Conservation (phyloP, 768 basidiomycete species). For the Hortiboletus flavorubellus region DNA sequence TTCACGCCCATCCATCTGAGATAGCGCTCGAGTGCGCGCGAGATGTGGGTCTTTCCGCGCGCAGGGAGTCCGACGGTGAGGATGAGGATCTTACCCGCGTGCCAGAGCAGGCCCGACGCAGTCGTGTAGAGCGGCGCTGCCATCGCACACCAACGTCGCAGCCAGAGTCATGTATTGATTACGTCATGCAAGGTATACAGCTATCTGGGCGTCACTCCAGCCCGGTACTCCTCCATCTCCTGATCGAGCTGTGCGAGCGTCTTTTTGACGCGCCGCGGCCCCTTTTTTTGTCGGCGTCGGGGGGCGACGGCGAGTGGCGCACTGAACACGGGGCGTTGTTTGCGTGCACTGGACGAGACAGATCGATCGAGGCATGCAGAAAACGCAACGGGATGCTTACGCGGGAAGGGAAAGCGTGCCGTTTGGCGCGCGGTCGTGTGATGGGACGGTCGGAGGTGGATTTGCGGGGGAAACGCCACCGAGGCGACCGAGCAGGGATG, state of each 20-base stretch:
- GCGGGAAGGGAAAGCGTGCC: not conserved
- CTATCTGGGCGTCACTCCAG: slow-evolving; percentile 28
- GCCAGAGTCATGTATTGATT: slow-evolving; percentile 11
- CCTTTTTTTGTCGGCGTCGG: slow-evolving; percentile 59
- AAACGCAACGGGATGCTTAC: slow-evolving; percentile 8
- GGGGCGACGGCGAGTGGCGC: slow-evolving; percentile 29
- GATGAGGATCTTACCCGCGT: slow-evolving; percentile 94
- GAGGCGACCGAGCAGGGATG: slow-evolving; percentile 40
- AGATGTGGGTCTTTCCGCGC: slow-evolving; percentile 95
- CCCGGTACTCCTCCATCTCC: slow-evolving; percentile 80
- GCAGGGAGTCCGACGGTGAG: slow-evolving; percentile 92
- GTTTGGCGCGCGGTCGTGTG: slow-evolving; percentile 19
- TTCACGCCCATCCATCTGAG: slow-evolving; percentile 98
- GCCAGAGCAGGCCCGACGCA: slow-evolving; percentile 79
- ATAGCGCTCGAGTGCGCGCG: slow-evolving; percentile 93
- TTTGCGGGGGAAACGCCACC: slow-evolving; percentile 15
- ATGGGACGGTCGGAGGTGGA: not conserved
- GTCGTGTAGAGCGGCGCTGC: slow-evolving; percentile 96
- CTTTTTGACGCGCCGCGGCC: slow-evolving; percentile 72
- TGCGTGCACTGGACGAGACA: slow-evolving; percentile 18
- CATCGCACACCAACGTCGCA: slow-evolving; percentile 50
- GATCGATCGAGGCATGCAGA: not conserved
- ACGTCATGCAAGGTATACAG: slow-evolving; percentile 5
- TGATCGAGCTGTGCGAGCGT: slow-evolving; percentile 62
- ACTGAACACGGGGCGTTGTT: slow-evolving; percentile 8